Base-by-base conservation (phyloP, 352 stramenopile genomes). In the Pythium dissotocum region DNA sequence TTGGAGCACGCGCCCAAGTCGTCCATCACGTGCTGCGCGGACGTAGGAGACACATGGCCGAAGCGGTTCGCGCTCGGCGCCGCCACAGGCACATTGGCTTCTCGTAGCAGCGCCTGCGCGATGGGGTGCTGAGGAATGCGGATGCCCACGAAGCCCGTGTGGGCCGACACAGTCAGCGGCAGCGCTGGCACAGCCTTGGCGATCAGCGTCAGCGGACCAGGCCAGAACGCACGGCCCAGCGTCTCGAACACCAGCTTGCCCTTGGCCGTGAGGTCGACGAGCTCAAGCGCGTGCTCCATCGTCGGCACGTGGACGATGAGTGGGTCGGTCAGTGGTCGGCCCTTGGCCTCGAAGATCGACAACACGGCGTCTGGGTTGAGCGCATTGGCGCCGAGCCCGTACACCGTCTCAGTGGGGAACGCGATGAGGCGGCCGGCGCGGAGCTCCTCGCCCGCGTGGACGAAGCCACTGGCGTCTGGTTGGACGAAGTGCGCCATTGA, bases 391-490 rank as follows among this genome's bases (percentile, higher is more conserved):
- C 98, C 98, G 28, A 99, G 83, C 0, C 98, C 98, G 71, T 99
- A 99, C 21, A 99, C 98, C 0, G 98, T 99, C 86, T 99, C 98
- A n/a, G 97, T 99, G 9, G 97, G 97, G 80, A 99, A 99, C 8
- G 94, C 79, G 38, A 98, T 87, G 12, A 98, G 76, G 28, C 78
- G 72, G n/a, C 93, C 93, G 46, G 75, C 71, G 48, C 81, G 84
- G 21, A 98, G 70, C 61, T 90, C 77, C 55, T 84, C 72, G 30
- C 82, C 88, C 12, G 88, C 88, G 32, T 76, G 56, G 28, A 63
- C 69, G 42, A 83, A 85, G 18, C 83, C 83, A 35, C 74, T 61
- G 7, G 72, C 69, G 63, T 89, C 78, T 0, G 82, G 75, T 40
- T 73, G 49, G 9, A 91, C 67, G 18, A 89, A 72, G 24, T 59